Conservation (phyloP, 108 stramenopile species). For the Fragilaria radians region DNA sequence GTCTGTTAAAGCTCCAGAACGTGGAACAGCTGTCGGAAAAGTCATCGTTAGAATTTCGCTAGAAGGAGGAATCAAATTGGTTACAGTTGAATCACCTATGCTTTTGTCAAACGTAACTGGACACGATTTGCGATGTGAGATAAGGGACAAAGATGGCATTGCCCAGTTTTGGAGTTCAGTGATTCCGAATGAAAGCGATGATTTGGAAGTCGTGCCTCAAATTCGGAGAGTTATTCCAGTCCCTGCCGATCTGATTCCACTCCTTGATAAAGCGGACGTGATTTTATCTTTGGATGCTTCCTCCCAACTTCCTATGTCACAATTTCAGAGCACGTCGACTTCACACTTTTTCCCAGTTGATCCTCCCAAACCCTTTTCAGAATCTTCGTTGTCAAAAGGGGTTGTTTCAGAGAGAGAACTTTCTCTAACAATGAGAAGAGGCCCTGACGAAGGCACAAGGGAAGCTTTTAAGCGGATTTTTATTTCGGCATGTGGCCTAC, state of each 20-base stretch:
- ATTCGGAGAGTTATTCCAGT: constrained; percentile 21
- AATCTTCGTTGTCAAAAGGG: constrained; percentile 27
- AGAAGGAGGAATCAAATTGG: constrained; percentile 40
- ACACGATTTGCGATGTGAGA: constrained; percentile 27
- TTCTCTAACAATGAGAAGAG: constrained; percentile 6
- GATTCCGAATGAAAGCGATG: constrained; percentile 12
- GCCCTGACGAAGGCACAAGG: neutral
- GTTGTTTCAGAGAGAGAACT: constrained; percentile 28
- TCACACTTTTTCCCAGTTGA: neutral
- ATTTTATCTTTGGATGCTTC: constrained; percentile 26
- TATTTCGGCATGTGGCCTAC: constrained; percentile 27
- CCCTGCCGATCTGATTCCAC: constrained; percentile 42
- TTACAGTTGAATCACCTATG: constrained; percentile 54
- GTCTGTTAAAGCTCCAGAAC: constrained; percentile 4
- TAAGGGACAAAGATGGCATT: constrained; percentile 26
- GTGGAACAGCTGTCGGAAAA: constrained; percentile 21
- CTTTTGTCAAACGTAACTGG: constrained; percentile 33
- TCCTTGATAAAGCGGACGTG: constrained; percentile 25
- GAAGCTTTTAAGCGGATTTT: constrained; percentile 6
- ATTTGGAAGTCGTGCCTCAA: neutral
- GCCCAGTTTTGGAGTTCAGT: constrained; percentile 29
- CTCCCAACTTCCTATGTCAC: constrained; percentile 6
- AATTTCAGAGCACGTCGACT: neutral
- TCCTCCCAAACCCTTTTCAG: constrained; percentile 32
- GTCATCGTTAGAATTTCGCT: constrained; percentile 45